phyloP scores from a whole-genome alignment of 148 eudicot genomes.

The Cornus florida region DNA sequence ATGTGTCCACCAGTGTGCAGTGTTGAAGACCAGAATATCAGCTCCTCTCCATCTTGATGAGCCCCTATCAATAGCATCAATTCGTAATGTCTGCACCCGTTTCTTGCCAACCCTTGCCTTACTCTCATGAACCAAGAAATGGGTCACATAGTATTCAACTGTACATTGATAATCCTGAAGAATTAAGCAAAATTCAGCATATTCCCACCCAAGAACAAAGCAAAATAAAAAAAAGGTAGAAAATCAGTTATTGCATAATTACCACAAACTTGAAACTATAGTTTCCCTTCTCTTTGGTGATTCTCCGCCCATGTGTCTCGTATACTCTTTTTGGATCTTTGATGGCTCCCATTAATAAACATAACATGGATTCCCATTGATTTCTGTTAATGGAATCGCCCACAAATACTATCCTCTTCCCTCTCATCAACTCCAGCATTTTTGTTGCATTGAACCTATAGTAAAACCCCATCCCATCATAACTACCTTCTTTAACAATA shows the following conservation, averaged over 20 bases:
- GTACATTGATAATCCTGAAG: conserved; percentile 89
- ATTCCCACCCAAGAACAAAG: conserved; percentile 4
- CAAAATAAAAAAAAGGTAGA: background rate
- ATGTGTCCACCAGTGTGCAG: conserved; percentile 99
- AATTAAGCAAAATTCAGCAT: background rate
- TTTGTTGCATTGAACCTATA: conserved; percentile 78
- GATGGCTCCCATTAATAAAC: conserved; percentile 75
- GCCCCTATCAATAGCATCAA: conserved; percentile 76
- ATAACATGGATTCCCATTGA: conserved; percentile 96
- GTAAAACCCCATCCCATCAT: conserved; percentile 1
- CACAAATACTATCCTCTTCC: conserved; percentile 86
- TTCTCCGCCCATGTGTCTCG: conserved; percentile 77
- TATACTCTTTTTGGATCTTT: conserved; percentile 82
- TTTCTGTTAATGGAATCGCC: conserved; percentile 95
- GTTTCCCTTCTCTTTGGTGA: conserved; percentile 72
- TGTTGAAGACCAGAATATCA: conserved; percentile 87
- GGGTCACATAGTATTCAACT: conserved; percentile 79
- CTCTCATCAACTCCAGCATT: conserved; percentile 79
- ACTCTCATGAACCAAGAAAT: conserved; percentile 86
- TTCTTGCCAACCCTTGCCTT: conserved; percentile 83
- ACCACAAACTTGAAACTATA: conserved; percentile 89
- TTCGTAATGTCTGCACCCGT: conserved; percentile 71
- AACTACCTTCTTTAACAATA: too few species aligned
- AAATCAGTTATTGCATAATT: conserved; percentile 5
- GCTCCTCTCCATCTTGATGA: conserved; percentile 95